Evolutionary conservation across 352 stramenopile species (phyloP).

Genomic region (Phytophthora capsici): DNA sequence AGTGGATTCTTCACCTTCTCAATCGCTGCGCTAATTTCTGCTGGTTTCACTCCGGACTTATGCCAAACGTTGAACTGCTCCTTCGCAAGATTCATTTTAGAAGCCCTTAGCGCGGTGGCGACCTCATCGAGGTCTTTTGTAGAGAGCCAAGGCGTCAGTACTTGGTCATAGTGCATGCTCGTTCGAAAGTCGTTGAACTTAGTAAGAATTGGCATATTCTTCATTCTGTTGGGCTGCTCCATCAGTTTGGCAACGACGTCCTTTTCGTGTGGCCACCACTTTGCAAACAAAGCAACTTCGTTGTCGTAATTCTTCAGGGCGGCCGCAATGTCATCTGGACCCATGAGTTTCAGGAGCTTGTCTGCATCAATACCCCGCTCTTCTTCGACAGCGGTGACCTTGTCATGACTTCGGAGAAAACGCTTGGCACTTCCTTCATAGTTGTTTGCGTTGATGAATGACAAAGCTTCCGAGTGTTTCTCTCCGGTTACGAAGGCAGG

Average conservation of each 20-base stretch:
- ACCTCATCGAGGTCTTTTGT: constrained; percentile 11
- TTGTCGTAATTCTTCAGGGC: neutral
- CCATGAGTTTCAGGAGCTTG: constrained; percentile 9
- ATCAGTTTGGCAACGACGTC: neutral
- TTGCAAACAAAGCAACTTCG: neutral
- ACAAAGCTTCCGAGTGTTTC: too few species aligned
- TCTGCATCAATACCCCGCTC: neutral
- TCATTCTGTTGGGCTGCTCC: neutral
- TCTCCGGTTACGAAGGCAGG: too few species aligned
- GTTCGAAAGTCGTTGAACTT: constrained; percentile 13
- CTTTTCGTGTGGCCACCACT: constrained; percentile 1
- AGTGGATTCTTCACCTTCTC: neutral
- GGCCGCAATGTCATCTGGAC: constrained; percentile 1
- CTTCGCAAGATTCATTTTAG: neutral
- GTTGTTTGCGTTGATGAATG: too few species aligned
- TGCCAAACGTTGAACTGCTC: constrained; percentile 3
- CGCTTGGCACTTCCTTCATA: neutral
- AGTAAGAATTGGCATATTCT: constrained; percentile 3
- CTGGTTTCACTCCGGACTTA: neutral
- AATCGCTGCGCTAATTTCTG: neutral
- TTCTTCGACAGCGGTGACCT: constrained; percentile 2
- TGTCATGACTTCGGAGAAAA: neutral
- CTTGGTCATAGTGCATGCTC: neutral
- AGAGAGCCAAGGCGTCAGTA: neutral
- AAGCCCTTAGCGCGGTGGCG: neutral